Base-by-base conservation (phyloP, 805 yeast species). In the Lachancea thermotolerans region DNA sequence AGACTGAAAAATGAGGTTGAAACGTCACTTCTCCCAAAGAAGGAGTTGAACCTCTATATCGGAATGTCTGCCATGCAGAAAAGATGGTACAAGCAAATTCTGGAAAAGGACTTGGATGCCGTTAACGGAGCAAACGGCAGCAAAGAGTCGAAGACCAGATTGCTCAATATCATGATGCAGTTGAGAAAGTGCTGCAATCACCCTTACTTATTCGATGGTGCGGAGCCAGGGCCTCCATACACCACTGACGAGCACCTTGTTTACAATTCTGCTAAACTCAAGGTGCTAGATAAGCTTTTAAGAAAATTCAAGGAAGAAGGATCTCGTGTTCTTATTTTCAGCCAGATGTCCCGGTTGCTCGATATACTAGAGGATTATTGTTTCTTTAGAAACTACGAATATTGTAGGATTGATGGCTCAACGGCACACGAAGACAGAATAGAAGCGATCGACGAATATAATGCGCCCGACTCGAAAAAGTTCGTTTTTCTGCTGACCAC, bases 191-290 rank as follows among this genome's bases (percentile, higher is more conserved):
- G 93, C 62, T 85, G 91, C 66, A 85, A 85, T 56, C 95, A 85
- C 66, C 95, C 95, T 11, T 85, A 85, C 58, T 65, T 85, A 34
- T 85, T 85, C 56, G 93, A 85, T 60, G 95, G 95, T 37, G 93
- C 91, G 1, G 95, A 85, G 58, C 93, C 93, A 0, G 95, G 95
- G 10, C 95, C 95, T 15, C 95, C 95, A 17, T 85, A 71, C 55
- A 85, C 93, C 8, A 85, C 91, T 0, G 95, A 85, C 62, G 93
- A 85, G 59, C 95, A 85, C 66, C 70, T 85, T 60, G 81, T 85
- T 30, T 82, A 64, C 62, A 85, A 85, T 60, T 73, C 89, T 3
- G 82, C 80, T 45, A 85, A 85, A 59, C 73, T 85, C 74, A 72
- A 81, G 39, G 82, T 85, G 18, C 68, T 85, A 57, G 95, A 85